Conservation (phyloP, 805 yeast genomes). For the Saturnispora diversa region DNA sequence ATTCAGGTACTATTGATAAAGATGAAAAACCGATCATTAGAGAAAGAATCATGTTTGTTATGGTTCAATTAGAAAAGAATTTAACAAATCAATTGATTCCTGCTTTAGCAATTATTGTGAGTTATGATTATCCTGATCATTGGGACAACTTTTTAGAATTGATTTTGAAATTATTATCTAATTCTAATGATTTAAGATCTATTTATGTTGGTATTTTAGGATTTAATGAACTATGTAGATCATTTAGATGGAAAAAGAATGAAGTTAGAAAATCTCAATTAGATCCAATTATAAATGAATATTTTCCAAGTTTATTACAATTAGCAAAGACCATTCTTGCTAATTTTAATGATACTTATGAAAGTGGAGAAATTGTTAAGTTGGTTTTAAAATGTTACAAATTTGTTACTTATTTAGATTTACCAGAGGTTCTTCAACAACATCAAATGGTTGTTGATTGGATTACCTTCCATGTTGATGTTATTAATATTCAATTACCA, state of each 20-base stretch:
- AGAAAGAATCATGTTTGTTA: constrained; percentile 57
- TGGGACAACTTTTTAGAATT: constrained; percentile 54
- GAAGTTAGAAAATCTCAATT: constrained; percentile 41
- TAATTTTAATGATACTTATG: constrained; percentile 20
- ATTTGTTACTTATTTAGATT: constrained; percentile 69
- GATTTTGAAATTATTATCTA: constrained; percentile 38
- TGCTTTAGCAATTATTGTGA: constrained; percentile 44
- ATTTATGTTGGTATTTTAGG: constrained; percentile 65
- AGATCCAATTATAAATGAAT: constrained; percentile 51
- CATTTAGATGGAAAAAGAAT: constrained; percentile 69
- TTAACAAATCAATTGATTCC: constrained; percentile 42
- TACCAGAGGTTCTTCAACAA: constrained; percentile 61
- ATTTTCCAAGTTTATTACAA: constrained; percentile 60
- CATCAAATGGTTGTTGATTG: constrained; percentile 49
- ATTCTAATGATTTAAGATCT: constrained; percentile 34
- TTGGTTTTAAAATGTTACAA: constrained; percentile 72
- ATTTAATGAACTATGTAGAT: constrained; percentile 65
- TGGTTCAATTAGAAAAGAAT: constrained; percentile 41
- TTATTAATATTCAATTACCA: constrained; percentile 57
- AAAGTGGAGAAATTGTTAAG: constrained; percentile 64
- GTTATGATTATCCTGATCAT: constrained; percentile 29
- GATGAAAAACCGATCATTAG: constrained; percentile 72
- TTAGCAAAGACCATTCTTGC: constrained; percentile 55
- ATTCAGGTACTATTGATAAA: constrained; percentile 38
- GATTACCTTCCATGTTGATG: constrained; percentile 68